Evolutionary conservation across 257 asterid genomes (phyloP).

Genomic region (Fraxinus cuspidata): DNA sequence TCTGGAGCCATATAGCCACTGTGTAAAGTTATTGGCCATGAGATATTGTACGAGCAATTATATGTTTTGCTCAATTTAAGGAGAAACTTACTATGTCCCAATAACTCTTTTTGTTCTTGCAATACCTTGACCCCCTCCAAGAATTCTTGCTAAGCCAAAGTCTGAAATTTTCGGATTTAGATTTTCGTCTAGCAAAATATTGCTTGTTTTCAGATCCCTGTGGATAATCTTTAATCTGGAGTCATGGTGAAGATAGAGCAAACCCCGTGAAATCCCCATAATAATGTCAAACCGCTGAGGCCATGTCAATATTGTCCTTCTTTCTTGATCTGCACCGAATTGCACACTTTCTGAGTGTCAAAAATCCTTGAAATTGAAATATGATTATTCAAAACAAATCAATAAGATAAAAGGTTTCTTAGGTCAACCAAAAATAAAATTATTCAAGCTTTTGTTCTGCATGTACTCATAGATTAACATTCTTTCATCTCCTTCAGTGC

Average conservation of each 20-base stretch:
- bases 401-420: background rate
- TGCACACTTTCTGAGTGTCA: background rate
- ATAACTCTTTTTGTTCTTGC: conserved; percentile 39
- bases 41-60: background rate
- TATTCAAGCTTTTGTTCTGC: conserved; percentile 41
- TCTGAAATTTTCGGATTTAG: conserved; percentile 45
- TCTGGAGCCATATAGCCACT: conserved; percentile 61
- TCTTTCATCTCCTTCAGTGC: conserved; percentile 40
- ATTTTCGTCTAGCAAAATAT: conserved; percentile 36
- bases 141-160: conserved; percentile 47
- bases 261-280: conserved; percentile 42
- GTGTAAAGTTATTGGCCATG: background rate
- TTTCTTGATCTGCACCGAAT: conserved; percentile 27
- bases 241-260: conserved; percentile 47
- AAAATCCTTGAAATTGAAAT: background rate
- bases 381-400: background rate
- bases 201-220: conserved; percentile 48
- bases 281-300: conserved; percentile 41
- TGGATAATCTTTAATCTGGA: conserved; percentile 47
- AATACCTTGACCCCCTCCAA: conserved; percentile 26
- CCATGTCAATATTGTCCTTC: conserved; percentile 32
- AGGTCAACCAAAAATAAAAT: conserved; percentile 37
- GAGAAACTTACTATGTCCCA: conserved; percentile 40
- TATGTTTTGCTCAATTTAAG: background rate
- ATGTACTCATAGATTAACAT: conserved; percentile 47